Conservation (phyloP, 257 asterid species). For the Mentha longifolia region DNA sequence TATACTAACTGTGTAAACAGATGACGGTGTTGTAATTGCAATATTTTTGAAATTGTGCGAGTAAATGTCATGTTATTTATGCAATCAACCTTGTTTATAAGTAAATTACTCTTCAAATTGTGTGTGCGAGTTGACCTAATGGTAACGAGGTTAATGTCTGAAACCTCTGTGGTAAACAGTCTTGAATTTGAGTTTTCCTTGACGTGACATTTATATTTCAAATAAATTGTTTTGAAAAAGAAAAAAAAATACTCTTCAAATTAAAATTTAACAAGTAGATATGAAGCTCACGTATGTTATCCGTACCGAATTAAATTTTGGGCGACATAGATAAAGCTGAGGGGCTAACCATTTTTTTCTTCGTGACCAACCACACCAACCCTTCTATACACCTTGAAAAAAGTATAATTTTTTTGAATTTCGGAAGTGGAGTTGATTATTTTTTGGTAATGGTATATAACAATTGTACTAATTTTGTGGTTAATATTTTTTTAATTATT, state of each 20-base stretch:
- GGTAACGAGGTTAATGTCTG: no score
- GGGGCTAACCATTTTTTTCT: conserved; percentile 7
- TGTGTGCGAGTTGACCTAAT: no score
- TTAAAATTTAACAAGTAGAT: not conserved
- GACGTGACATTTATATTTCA: no score
- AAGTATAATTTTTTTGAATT: conserved; percentile 14
- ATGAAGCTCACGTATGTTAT: no score
- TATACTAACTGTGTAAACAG: no score
- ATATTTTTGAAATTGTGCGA: no score
- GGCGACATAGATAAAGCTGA: conserved; percentile 2
- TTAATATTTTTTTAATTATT: not conserved
- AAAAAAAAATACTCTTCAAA: not conserved
- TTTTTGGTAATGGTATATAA: not conserved
- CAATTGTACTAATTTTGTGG: not conserved
- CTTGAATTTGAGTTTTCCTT: no score
- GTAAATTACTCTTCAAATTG: not conserved
- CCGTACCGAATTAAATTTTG: not conserved
- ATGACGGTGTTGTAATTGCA: no score
- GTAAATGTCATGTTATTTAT: not conserved
- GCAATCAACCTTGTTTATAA: not conserved
- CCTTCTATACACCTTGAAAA: conserved; percentile 37
- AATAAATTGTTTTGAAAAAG: no score
- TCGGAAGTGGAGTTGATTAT: conserved; percentile 33
- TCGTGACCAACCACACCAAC: conserved; percentile 55
- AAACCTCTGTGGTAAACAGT: no score